Evolutionary conservation across 768 basidiomycete species (phyloP).

Genomic region (Lentinula raphanica): DNA sequence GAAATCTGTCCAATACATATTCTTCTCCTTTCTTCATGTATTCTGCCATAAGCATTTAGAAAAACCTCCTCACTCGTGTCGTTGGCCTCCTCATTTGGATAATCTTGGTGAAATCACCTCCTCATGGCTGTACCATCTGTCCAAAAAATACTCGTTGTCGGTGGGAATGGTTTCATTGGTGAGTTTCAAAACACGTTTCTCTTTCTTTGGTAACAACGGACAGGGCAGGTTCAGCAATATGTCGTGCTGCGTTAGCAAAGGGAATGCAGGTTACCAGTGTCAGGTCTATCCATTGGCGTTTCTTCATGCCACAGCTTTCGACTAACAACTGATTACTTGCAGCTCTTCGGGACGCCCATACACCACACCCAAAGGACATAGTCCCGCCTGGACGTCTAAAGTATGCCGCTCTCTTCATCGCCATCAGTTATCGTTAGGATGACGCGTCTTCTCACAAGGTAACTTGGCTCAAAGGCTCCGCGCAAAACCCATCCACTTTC

Average conservation of each 20-base stretch:
- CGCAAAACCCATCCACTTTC: conserved; percentile 73
- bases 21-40: neutral
- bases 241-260: conserved; percentile 76
- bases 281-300: conserved; percentile 46
- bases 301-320: neutral
- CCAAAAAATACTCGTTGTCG: conserved; percentile 82
- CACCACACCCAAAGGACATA: conserved; percentile 83
- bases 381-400: conserved; percentile 78
- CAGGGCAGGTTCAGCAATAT: conserved; percentile 81
- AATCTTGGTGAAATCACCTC: neutral
- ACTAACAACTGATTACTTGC: conserved; percentile 1
- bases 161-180: conserved; percentile 99
- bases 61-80: neutral
- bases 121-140: conserved; percentile 17
- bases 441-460: conserved; percentile 47
- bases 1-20: neutral
- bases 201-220: neutral
- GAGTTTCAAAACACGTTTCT: conserved; percentile 9
- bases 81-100: neutral
- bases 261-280: conserved; percentile 89
- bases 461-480: conserved; percentile 82
- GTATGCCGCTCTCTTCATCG: conserved; percentile 32
- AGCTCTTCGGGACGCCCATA: conserved; percentile 88
- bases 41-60: neutral
- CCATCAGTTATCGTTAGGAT: conserved; percentile 10